Evolutionary conservation across 768 basidiomycete genomes (phyloP).

Genomic region (Calocera viscosa): DNA sequence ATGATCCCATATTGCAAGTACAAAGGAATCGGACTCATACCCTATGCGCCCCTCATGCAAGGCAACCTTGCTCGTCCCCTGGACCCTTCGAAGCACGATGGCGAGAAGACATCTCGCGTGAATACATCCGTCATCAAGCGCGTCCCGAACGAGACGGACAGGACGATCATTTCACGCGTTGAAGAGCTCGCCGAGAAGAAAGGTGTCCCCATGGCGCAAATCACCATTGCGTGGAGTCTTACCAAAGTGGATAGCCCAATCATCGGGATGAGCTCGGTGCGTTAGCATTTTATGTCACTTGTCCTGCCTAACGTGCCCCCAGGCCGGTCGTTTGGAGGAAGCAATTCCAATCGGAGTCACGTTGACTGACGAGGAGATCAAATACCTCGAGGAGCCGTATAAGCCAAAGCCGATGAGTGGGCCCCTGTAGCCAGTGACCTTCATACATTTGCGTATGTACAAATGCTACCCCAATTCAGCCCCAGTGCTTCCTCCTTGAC

Average conservation of each 20-base stretch:
- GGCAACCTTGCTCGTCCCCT: constrained; percentile 34
- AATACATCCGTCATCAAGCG: neutral
- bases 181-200: constrained; percentile 23
- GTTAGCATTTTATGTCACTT: neutral
- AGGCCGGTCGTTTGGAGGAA: neutral
- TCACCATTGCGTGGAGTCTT: constrained; percentile 26
- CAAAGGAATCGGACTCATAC: constrained; percentile 11
- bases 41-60: constrained; percentile 11
- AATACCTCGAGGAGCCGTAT: constrained; percentile 26
- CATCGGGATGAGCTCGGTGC: neutral
- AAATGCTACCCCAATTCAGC: no score
- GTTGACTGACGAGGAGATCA: constrained; percentile 25
- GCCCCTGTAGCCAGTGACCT: neutral
- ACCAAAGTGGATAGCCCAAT: neutral
- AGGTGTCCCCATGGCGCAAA: constrained; percentile 26
- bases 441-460: no score
- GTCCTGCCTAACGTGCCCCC: neutral
- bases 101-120: neutral
- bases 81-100: neutral
- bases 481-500: no score
- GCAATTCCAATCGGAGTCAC: constrained; percentile 5
- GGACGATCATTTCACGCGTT: constrained; percentile 21
- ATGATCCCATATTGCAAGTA: constrained; percentile 17
- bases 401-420: constrained; percentile 11
- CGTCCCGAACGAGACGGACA: constrained; percentile 13